A percentile compares a stretch with the other conserved stretches of the same genome.
Conservation (phyloP, 345 rosid genomes). For the Gossypium herbaceum region DNA sequence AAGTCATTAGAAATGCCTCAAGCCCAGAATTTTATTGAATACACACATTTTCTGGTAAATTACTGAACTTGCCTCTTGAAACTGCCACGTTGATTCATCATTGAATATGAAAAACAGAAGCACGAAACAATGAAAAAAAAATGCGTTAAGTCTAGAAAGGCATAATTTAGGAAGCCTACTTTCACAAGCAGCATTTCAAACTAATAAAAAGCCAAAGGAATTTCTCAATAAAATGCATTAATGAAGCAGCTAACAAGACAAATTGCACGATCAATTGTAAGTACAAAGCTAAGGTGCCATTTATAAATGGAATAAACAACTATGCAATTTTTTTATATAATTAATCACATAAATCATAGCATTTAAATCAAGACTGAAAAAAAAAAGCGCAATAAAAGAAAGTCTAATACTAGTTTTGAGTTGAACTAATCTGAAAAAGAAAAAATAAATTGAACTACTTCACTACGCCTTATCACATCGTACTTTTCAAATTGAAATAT, state of each 20-base stretch:
- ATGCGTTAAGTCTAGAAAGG: background rate
- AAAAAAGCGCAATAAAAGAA: background rate
- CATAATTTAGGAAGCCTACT: background rate
- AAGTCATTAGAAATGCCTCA: background rate
- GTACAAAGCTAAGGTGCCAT: background rate
- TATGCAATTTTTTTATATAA: background rate
- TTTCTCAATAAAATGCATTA: background rate
- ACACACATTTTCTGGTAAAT: background rate
- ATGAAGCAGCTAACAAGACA: background rate
- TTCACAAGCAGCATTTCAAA: background rate
- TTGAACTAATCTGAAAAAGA: background rate
- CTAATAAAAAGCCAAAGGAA: background rate
- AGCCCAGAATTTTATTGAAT: background rate
- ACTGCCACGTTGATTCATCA: background rate
- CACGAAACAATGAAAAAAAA: background rate
- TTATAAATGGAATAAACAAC: background rate
- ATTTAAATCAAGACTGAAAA: background rate
- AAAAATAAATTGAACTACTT: background rate
- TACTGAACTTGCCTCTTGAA: background rate
- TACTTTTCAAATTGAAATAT: background rate
- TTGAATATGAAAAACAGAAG: slow-evolving; percentile 2
- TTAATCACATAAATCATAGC: background rate
- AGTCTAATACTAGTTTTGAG: background rate
- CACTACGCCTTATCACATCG: background rate
- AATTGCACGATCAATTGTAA: background rate